These are phyloP conservation scores for Heliophila coronopifolia DNA, from an alignment of 441 rosid species.

Conservation along the genomic window DNA sequence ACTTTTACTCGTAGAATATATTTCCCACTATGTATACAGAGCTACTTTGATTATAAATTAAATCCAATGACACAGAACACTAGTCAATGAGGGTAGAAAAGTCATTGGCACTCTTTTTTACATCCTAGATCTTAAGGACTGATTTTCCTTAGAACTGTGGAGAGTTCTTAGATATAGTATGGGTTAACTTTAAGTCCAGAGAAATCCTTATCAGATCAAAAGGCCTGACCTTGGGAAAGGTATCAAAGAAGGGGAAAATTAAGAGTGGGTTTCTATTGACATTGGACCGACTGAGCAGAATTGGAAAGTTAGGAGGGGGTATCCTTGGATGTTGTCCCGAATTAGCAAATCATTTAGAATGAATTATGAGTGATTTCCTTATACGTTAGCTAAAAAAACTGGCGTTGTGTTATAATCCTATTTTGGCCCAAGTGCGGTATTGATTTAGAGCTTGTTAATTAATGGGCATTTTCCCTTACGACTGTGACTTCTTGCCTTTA, in stretches of 20 bases:
- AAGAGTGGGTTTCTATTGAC: too few relatives aligned
- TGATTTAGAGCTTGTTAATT: neutral
- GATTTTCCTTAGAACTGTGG: neutral
- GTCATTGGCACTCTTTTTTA: neutral
- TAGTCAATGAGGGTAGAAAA: neutral
- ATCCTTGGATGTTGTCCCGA: neutral
- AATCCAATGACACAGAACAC: neutral
- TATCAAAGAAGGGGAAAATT: constrained; percentile 1
- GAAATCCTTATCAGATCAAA: neutral
- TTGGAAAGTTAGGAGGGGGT: neutral
- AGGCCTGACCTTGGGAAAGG: neutral
- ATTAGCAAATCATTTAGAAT: too few relatives aligned
- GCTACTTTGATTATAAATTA: neutral
- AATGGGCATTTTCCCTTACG: neutral
- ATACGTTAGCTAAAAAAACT: neutral
- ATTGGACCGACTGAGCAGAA: too few relatives aligned
- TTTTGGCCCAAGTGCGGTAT: neutral
- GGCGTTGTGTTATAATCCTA: neutral
- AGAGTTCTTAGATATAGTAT: neutral
- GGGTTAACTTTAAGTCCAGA: neutral
- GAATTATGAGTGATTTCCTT: too few relatives aligned
- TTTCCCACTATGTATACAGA: constrained; percentile 5
- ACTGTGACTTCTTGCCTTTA: neutral
- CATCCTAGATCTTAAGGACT: neutral
- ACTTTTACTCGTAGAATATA: neutral